Evolutionary conservation across 441 rosid species (phyloP), one percentile per base, ranked within the genome.

Genomic region (Macaranga tanarius): DNA sequence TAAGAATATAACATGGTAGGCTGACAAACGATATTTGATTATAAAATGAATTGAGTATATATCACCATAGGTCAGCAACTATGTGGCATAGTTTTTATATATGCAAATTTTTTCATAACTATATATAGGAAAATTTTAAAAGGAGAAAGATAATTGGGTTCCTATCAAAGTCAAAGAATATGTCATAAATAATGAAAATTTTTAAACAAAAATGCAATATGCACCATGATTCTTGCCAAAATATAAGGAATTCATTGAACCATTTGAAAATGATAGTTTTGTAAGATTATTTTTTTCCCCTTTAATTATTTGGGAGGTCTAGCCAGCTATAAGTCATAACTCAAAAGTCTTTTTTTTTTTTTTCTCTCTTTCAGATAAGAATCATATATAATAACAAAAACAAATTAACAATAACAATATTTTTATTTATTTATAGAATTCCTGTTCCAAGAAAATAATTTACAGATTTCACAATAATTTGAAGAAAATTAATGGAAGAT

Each of bases 221-320:
- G 42, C 64, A 31, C 78, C 76, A 66, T 67, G 42, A 38, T 71
- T 66, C 44, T 17, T 66, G 62, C 75, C 31, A 55, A 28, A 74
- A 45, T 25, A 17, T 13, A 3, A 38, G 65, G 55, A 55, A 72
- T 23, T 22, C 38, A 45, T 4, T 26, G 58, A 17, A 8, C 7
- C 2, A 26, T 56, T 23, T 4, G 63, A 57, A 69, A 69, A 3
- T 56, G 73, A 40, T 56, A 42, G 63, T 56, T 54, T 68, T 20
- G 23, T 28, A 3, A 28, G 31, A 1, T 28, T 28, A 1, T 28
- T 28, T 28, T 1, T 28, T 28, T 28, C 3, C 3, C 3, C 20
- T 23, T n/a, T 40, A 0, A 40, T 40, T 40, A 40, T 40, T 40
- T 40, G 10, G 44, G 10, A 40, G 44, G 7, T 40, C 42, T 38